Evolutionary conservation across 495 filamentous ascomycete genomes (phyloP), one percentile per base, ranked within the genome.

Genomic region (Copromyces sp.): DNA sequence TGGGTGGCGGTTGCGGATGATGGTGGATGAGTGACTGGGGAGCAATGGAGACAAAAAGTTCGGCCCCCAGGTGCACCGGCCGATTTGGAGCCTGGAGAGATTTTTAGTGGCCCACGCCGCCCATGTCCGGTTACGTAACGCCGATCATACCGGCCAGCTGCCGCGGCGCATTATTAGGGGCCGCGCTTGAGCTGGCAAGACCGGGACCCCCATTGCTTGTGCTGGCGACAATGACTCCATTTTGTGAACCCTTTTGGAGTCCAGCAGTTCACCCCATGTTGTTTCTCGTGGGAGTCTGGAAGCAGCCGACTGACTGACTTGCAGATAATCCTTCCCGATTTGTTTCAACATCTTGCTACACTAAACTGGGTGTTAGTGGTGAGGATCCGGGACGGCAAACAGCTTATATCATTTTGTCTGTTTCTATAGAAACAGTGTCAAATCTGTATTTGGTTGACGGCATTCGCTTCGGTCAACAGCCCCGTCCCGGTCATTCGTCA

Each of bases 111-210:
- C 24, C 53, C 53, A 65, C 53, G 53, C 53, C 53, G 29, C 53
- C 53, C 53, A 65, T 65, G 53, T 35, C 53, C 69, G 70, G 74
- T 78, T 78, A 75, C 44, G 65, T 75, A 74, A 75, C 68, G 72
- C 74, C 74, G 74, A 45, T 70, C 53, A 70, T 75, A 75, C 73
- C 74, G 70, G 74, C 29, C 69, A 45, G 72, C 59, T 45, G 73
- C 59, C 68, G 68, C 17, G 39, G 69, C 24, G 53, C 53, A 65
- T 65, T 17, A 65, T 65, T 17, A 65, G 29, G 24, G 14, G 53
- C 53, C 12, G 29, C 29, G 29, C 53, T 61, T 61, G 53, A 61
- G 29, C 53, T 24, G 53, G 53, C 53, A 61, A 61, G 53, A 65
- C 53, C 53, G 29, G 53, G 53, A 37, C 53, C 29, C 53, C 53